A percentile compares a stretch with the other conserved stretches of the same genome.
phyloP scores from a whole-genome alignment of 495 filamentous ascomycete genomes.

The Tuber melanosporum region DNA sequence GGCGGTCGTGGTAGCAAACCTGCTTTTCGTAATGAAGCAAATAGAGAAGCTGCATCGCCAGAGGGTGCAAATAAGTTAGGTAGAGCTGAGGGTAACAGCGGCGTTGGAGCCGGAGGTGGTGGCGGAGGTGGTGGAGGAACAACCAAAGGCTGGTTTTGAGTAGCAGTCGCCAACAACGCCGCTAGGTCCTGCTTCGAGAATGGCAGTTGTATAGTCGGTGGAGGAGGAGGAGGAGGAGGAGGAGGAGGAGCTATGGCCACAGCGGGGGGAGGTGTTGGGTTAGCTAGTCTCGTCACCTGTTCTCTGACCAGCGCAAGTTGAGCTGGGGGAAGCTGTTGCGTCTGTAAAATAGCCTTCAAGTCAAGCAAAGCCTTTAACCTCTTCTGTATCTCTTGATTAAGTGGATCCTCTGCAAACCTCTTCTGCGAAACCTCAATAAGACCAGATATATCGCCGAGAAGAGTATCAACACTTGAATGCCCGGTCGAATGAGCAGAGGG shows the following conservation, averaged over 20 bases:
- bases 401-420: slow-evolving; percentile 64
- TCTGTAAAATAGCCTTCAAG: slow-evolving; percentile 71
- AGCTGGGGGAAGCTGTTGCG: slow-evolving; percentile 68
- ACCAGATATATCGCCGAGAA: slow-evolving; percentile 73
- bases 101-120: slow-evolving; percentile 35
- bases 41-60: slow-evolving; percentile 38
- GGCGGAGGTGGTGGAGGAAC: slow-evolving; percentile 36
- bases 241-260: slow-evolving; percentile 45
- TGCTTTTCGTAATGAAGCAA: slow-evolving; percentile 41
- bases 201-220: slow-evolving; percentile 41
- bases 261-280: slow-evolving; percentile 49
- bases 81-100: slow-evolving; percentile 42
- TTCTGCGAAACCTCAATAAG: slow-evolving; percentile 63
- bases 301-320: slow-evolving; percentile 73
- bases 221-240: slow-evolving; percentile 44
- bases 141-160: slow-evolving; percentile 40
- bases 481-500: slow-evolving; percentile 31
- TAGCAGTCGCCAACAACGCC: slow-evolving; percentile 37
- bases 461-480: slow-evolving; percentile 56
- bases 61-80: slow-evolving; percentile 26
- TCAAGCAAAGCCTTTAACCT: slow-evolving; percentile 80
- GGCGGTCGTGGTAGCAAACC: slow-evolving; percentile 36
- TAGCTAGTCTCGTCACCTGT: slow-evolving; percentile 65
- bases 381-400: slow-evolving; percentile 65
- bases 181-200: slow-evolving; percentile 42